phyloP scores from a whole-genome alignment of 108 stramenopile species.

The Cyclostephanos invisitatus region DNA sequence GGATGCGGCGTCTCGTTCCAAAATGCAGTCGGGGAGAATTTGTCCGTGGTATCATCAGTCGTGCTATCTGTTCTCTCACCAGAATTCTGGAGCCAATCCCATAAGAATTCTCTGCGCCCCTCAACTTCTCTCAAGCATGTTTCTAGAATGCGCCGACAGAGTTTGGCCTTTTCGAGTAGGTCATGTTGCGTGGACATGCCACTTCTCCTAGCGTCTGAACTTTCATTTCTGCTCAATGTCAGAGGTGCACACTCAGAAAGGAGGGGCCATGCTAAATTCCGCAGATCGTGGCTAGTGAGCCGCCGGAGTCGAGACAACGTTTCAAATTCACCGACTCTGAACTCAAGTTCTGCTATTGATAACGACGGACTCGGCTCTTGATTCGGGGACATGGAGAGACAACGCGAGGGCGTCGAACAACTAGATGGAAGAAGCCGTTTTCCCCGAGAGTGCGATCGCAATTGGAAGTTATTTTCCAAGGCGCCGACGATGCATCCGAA shows the following conservation, averaged over 20 bases:
- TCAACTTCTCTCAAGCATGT: slow-evolving; percentile 38
- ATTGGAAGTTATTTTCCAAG: not conserved
- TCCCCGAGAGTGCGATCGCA: not conserved
- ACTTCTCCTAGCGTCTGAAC: not conserved
- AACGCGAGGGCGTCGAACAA: not conserved
- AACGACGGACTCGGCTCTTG: not conserved
- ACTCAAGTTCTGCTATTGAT: slow-evolving; percentile 8
- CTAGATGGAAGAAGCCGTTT: not conserved
- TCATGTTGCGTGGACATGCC: slow-evolving; percentile 1
- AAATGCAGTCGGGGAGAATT: slow-evolving; percentile 36
- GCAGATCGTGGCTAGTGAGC: slow-evolving; percentile 22
- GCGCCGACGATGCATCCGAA: not conserved
- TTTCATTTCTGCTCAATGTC: slow-evolving; percentile 7
- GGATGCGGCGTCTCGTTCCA: slow-evolving; percentile 45
- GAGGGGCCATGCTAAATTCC: slow-evolving; percentile 31
- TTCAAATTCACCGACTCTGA: slow-evolving; percentile 29
- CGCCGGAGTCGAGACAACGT: slow-evolving; percentile 3
- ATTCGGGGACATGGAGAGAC: not conserved
- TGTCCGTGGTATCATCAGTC: not conserved
- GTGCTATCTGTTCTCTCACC: not conserved
- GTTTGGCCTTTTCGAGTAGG: slow-evolving; percentile 9
- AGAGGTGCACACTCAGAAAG: slow-evolving; percentile 22
- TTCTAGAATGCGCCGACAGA: slow-evolving; percentile 29
- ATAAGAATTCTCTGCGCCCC: slow-evolving; percentile 24
- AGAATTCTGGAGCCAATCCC: slow-evolving; percentile 20